Base-by-base conservation (phyloP, 2,329 filamentous ascomycete genomes). In the Simplicillium sp. region DNA sequence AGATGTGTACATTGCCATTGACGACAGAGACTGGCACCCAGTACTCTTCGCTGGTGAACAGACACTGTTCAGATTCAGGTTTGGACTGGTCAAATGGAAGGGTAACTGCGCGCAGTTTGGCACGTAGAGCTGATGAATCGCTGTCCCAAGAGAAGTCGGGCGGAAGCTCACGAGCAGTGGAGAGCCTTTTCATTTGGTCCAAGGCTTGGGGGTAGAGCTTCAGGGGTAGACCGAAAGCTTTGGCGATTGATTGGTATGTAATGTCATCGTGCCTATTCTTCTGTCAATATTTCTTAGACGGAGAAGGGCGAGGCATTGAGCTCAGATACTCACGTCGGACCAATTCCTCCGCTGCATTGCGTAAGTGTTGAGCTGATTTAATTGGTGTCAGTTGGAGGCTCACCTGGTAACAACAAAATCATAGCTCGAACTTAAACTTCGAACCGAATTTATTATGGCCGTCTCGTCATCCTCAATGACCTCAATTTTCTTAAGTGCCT, bases 351-450 rank as follows among this genome's bases (percentile, higher is more conserved):
- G 52, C 85, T 78, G n/a, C n/a, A n/a, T n/a, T n/a, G 43, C 17
- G 12, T 36, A 33, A 44, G 34, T 28, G 29, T 36, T 12, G n/a
- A 35, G 32, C 52, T 45, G 4, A 3, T 7, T 13, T 13, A 13
- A 16, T 25, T 5, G 4, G 17, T 52, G 70, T 73, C 73, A 92
- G n/a, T n/a, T n/a, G n/a, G n/a, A n/a, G n/a, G n/a, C n/a, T n/a
- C n/a, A n/a, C n/a, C n/a, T n/a, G 7, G 92, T 97, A 6, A 97
- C 87, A 36, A 98, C 86, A 58, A 97, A 87, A 62, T 97, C 92
- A 58, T 96, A 97, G 48, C 77, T 81, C 39, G 75, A 72, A 56
- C 86, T 94, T 88, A 98, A 94, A 47, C 89, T 80, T 39, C 73
- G 73, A 5, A 87, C 82, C 1, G 88, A 87, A 60, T 97, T 89